Percentiles rank a stretch among this genome's conserved stretches.
Evolutionary conservation across 2,329 filamentous ascomycete genomes (phyloP).

Genomic region (Sclerotinia subarctica): DNA sequence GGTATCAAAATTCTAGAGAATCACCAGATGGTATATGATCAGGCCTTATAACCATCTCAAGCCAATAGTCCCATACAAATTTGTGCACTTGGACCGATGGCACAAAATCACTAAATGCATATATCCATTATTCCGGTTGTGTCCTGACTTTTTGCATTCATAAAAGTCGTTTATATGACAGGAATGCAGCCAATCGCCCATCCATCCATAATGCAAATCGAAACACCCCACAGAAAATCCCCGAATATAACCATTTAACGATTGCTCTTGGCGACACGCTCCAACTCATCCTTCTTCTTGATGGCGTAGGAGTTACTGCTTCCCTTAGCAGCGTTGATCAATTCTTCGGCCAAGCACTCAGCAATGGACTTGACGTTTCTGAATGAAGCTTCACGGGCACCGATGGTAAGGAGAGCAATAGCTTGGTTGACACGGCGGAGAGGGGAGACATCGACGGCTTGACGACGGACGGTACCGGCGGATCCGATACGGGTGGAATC

Average conservation of each 20-base stretch:
- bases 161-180: constrained; percentile 36
- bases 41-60: constrained; percentile 1
- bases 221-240: constrained; percentile 35
- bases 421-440: constrained; percentile 99
- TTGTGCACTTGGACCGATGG: constrained; percentile 1
- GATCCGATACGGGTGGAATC: constrained; percentile 99
- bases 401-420: constrained; percentile 97
- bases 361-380: constrained; percentile 99
- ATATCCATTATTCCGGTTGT: constrained; percentile 18
- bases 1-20: constrained; percentile 12
- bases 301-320: constrained; percentile 99
- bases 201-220: constrained; percentile 36
- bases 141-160: constrained; percentile 21
- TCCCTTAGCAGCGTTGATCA: constrained; percentile 99
- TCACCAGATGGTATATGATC: constrained; percentile 7
- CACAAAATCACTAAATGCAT: constrained; percentile 20
- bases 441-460: constrained; percentile 99
- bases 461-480: constrained; percentile 98
- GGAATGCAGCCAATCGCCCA: constrained; percentile 36
- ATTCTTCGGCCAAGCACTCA: constrained; percentile 98
- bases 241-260: constrained; percentile 65
- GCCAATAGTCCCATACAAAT: constrained; percentile 7
- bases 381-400: constrained; percentile 98
- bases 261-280: constrained; percentile 99
- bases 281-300: constrained; percentile 99